These are phyloP conservation scores for Yamadazyma kitorensis DNA, from an alignment of 805 yeast genomes.

Conservation along the genomic window DNA sequence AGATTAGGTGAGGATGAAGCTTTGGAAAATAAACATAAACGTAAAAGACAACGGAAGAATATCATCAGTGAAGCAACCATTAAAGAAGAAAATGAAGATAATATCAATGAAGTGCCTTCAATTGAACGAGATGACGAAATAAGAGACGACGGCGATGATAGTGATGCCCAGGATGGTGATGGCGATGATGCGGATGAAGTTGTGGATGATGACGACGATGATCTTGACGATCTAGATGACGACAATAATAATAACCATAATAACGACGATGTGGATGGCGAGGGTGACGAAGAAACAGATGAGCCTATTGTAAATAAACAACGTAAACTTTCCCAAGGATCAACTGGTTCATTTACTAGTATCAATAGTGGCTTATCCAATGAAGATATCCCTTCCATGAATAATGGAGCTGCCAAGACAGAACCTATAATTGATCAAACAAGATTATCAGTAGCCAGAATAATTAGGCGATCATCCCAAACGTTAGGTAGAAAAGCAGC, in stretches of 20 bases:
- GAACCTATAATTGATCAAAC: constrained; percentile 74
- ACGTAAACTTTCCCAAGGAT: constrained; percentile 38
- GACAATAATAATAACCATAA: constrained; percentile 28
- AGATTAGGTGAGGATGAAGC: constrained; percentile 57
- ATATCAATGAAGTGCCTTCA: constrained; percentile 1
- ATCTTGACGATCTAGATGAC: constrained; percentile 17
- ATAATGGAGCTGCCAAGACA: constrained; percentile 19
- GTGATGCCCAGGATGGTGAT: constrained; percentile 8
- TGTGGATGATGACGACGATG: constrained; percentile 13
- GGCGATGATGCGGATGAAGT: constrained; percentile 18
- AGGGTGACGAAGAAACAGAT: constrained; percentile 19
- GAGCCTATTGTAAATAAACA: constrained; percentile 22
- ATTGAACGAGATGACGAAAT: constrained; percentile 14
- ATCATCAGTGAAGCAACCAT: constrained; percentile 22
- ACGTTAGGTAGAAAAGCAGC: constrained; percentile 78
- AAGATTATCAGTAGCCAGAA: constrained; percentile 68
- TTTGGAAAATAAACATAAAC: constrained; percentile 34
- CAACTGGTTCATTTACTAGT: constrained; percentile 33
- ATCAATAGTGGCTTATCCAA: constrained; percentile 24
- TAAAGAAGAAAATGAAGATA: constrained; percentile 23
- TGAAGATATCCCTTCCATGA: constrained; percentile 20
- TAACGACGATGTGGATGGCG: constrained; percentile 26
- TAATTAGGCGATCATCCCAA: constrained; percentile 76
- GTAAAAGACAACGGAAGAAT: constrained; percentile 18
- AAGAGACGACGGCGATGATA: constrained; percentile 15